Evolutionary conservation across 306 rosid species (phyloP).

Genomic region (Sphenostylis stenocarpa): DNA sequence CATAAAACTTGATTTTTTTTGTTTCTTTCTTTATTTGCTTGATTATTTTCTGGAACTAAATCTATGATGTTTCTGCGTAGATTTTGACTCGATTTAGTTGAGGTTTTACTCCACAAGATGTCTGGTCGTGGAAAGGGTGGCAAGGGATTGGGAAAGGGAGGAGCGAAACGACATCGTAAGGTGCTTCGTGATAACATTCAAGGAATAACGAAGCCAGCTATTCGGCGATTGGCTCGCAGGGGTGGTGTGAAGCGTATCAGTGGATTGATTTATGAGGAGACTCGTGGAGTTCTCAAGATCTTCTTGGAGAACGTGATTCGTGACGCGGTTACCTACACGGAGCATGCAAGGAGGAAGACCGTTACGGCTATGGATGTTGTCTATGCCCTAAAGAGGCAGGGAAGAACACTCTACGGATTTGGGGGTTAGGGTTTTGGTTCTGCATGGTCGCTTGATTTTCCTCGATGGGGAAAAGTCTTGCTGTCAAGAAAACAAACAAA

Average conservation of each 20-base stretch:
- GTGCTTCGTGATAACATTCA: constrained; percentile 67
- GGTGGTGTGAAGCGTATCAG: constrained; percentile 77
- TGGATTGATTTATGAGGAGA: constrained; percentile 71
- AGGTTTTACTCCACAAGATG: constrained; percentile 33
- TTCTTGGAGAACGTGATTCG: constrained; percentile 75
- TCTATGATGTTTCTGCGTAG: neutral
- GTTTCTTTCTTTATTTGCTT: too few relatives aligned
- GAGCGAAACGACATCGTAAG: constrained; percentile 77
- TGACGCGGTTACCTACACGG: constrained; percentile 71
- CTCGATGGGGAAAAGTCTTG: constrained; percentile 50
- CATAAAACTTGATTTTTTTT: too few relatives aligned
- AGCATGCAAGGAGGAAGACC: constrained; percentile 68
- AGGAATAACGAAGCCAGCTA: constrained; percentile 70
- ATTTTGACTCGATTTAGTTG: neutral
- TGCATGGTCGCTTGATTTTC: neutral
- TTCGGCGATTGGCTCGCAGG: constrained; percentile 66
- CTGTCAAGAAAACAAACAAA: constrained; percentile 66
- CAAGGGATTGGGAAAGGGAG: constrained; percentile 75
- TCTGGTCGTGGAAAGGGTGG: constrained; percentile 79
- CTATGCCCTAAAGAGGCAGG: constrained; percentile 68
- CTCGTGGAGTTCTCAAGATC: constrained; percentile 67
- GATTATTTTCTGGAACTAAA: too few relatives aligned
- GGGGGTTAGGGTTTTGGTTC: constrained; percentile 52
- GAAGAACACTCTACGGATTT: constrained; percentile 72
- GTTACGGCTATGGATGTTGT: constrained; percentile 80